Conservation (phyloP, 306 rosid genomes). For the Malus sieversii region DNA sequence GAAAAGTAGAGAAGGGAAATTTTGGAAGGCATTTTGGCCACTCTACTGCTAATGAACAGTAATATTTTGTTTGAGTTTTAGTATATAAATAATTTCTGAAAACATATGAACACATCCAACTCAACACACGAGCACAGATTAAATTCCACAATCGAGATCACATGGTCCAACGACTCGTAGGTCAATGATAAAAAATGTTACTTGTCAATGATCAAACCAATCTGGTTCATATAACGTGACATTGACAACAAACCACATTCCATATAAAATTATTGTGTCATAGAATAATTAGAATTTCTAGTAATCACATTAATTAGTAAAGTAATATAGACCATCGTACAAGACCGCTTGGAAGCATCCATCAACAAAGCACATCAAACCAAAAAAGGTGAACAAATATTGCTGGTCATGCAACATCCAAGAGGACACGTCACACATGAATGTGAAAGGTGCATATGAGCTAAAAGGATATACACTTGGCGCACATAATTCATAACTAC, state of each 20-base stretch:
- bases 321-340: background rate
- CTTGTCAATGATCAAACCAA: background rate
- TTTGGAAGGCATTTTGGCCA: no score
- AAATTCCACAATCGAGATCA: no score
- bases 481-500: no score
- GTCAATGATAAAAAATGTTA: background rate
- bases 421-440: background rate
- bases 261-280: background rate
- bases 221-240: background rate
- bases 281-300: background rate
- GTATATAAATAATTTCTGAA: no score
- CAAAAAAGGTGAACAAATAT: background rate
- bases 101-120: no score
- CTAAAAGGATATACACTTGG: no score
- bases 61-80: no score
- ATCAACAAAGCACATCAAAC: background rate
- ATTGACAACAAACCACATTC: background rate
- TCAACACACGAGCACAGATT: no score
- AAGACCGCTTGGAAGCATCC: background rate
- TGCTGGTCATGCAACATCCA: background rate
- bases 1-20: no score
- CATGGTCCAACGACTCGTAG: no score
- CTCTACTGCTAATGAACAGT: no score
- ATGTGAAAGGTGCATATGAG: background rate
- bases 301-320: background rate